phyloP scores from a whole-genome alignment of 2,329 filamentous ascomycete species.

The Trichophyton equinum region DNA sequence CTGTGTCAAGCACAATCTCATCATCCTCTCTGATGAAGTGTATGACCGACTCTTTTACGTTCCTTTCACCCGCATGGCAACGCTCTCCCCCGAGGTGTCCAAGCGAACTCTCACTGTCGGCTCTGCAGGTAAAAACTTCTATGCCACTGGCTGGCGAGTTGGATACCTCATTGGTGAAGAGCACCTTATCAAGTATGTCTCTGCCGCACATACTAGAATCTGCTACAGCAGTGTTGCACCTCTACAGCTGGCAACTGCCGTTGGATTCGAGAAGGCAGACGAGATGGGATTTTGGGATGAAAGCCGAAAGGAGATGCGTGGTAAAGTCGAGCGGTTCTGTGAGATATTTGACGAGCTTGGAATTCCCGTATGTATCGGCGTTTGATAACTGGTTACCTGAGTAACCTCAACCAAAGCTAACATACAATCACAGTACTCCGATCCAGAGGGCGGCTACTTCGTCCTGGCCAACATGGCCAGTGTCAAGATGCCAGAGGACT shows the following conservation, averaged over 20 bases:
- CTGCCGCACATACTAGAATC: slow-evolving; percentile 86
- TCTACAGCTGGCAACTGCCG: slow-evolving; percentile 83
- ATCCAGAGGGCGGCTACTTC: slow-evolving; percentile 95
- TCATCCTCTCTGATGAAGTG: slow-evolving; percentile 85
- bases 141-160: slow-evolving; percentile 93
- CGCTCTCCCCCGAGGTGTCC: slow-evolving; percentile 79
- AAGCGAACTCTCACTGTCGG: slow-evolving; percentile 84
- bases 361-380: slow-evolving; percentile 40
- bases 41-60: slow-evolving; percentile 94
- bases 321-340: slow-evolving; percentile 78
- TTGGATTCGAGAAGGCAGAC: slow-evolving; percentile 87
- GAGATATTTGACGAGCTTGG: slow-evolving; percentile 62
- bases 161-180: slow-evolving; percentile 87
- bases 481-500: slow-evolving; percentile 69
- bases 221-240: slow-evolving; percentile 92
- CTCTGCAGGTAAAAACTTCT: slow-evolving; percentile 96
- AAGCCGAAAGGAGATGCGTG: slow-evolving; percentile 75
- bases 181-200: slow-evolving; percentile 79
- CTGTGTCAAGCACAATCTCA: slow-evolving; percentile 83
- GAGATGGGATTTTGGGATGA: slow-evolving; percentile 75
- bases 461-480: slow-evolving; percentile 87
- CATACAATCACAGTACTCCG: slow-evolving; percentile 49
- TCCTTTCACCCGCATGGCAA: slow-evolving; percentile 85
- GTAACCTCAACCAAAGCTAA: not conserved
- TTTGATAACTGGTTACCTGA: too few relatives aligned